These are phyloP conservation scores for Paecilomyces dactylethromorphus DNA, from an alignment of 2,329 filamentous ascomycete species.

Conservation along the genomic window DNA sequence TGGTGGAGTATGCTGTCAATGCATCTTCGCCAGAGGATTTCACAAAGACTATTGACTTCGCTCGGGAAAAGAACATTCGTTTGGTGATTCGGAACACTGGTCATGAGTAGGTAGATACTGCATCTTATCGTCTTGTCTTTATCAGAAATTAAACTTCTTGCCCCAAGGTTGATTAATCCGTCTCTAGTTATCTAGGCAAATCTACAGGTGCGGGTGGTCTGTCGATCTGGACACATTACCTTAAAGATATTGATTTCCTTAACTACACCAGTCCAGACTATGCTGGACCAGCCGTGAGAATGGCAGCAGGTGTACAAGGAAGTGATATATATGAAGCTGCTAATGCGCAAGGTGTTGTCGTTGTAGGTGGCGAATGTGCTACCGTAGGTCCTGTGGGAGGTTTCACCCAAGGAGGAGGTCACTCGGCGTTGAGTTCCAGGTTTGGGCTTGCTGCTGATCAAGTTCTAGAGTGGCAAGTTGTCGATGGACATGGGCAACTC, in stretches of 20 bases:
- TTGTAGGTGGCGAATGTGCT: conserved; percentile 51
- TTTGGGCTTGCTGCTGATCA: conserved; percentile 57
- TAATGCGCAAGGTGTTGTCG: conserved; percentile 37
- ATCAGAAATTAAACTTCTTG: too few species aligned
- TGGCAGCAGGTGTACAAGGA: conserved; percentile 51
- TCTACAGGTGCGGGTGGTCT: conserved; percentile 52
- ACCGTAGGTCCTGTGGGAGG: conserved; percentile 55
- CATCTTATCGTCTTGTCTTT: too few species aligned
- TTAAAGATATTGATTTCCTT: conserved; percentile 20
- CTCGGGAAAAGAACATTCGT: conserved; percentile 43
- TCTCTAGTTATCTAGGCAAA: conserved; percentile 1
- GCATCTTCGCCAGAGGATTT: conserved; percentile 20
- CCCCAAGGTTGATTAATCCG: too few species aligned
- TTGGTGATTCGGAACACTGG: conserved; percentile 41
- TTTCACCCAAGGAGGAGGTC: conserved; percentile 56
- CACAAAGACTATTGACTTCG: conserved; percentile 30
- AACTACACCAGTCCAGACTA: conserved; percentile 39
- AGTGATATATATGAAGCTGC: conserved; percentile 43
- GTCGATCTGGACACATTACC: conserved; percentile 26
- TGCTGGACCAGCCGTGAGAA: conserved; percentile 45
- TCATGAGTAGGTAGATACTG: conserved; percentile 23
- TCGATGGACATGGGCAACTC: conserved; percentile 49
- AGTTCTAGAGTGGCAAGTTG: conserved; percentile 49
- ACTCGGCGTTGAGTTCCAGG: conserved; percentile 45
- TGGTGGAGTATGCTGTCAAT: conserved; percentile 29